phyloP scores from a whole-genome alignment of 495 filamentous ascomycete species.

The Opeltia flavorubescens region DNA sequence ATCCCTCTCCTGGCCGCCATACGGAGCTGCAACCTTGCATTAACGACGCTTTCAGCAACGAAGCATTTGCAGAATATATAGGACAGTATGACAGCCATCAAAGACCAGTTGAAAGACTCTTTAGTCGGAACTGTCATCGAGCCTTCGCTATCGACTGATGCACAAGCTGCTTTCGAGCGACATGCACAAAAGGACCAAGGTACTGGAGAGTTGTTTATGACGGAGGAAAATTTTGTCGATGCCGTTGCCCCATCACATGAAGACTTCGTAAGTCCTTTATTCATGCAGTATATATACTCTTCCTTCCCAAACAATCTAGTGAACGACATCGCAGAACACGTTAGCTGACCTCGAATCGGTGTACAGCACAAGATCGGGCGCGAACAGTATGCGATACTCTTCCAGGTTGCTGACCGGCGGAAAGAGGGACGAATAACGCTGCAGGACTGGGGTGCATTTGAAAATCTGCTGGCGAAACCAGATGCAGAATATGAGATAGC shows the following conservation, averaged over 20 bases:
- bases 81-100: constrained; percentile 37
- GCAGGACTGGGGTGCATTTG: constrained; percentile 80
- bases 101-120: constrained; percentile 62
- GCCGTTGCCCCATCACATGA: constrained; percentile 78
- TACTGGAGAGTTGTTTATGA: constrained; percentile 67
- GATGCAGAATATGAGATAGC: constrained; percentile 98
- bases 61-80: too few relatives aligned
- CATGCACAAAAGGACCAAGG: constrained; percentile 62
- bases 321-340: constrained; percentile 9
- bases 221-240: constrained; percentile 69
- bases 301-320: not conserved
- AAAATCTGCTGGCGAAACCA: constrained; percentile 84
- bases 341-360: constrained; percentile 11
- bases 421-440: constrained; percentile 57
- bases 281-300: not conserved
- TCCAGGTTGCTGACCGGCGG: constrained; percentile 71
- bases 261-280: constrained; percentile 61
- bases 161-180: constrained; percentile 57
- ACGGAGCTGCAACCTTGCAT: too few relatives aligned
- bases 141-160: constrained; percentile 50
- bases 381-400: constrained; percentile 86
- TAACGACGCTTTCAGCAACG: too few relatives aligned
- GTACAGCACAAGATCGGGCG: constrained; percentile 89
- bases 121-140: constrained; percentile 49
- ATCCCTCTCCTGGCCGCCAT: too few relatives aligned